These are phyloP conservation scores for Solanum chmielewskii DNA, from an alignment of 257 asterid genomes.

Conservation along the genomic window DNA sequence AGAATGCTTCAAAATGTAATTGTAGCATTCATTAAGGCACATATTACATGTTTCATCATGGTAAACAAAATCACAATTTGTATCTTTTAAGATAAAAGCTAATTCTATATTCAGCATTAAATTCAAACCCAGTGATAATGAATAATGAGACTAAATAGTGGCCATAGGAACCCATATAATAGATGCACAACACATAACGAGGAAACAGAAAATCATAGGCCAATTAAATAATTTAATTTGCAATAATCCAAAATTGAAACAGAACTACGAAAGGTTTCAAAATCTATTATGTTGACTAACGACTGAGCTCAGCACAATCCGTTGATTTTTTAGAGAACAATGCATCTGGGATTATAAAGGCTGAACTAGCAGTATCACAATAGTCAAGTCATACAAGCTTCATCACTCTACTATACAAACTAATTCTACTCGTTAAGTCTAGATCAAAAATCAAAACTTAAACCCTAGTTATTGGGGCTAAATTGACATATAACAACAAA, in stretches of 20 bases:
- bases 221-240: neutral
- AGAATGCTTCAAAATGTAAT: neutral
- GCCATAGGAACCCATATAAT: neutral
- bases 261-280: neutral
- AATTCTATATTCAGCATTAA: neutral
- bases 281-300: neutral
- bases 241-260: neutral
- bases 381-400: neutral
- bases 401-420: neutral
- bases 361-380: neutral
- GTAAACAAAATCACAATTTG: neutral
- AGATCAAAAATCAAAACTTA: neutral
- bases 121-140: neutral
- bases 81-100: neutral
- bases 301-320: neutral
- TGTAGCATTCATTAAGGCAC: neutral
- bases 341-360: neutral
- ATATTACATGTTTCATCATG: neutral
- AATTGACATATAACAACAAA: neutral
- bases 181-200: neutral
- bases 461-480: neutral
- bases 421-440: neutral
- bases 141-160: neutral
- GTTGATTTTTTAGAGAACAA: neutral
- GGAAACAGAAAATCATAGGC: neutral